These are phyloP conservation scores for Psophocarpus tetragonolobus DNA, from an alignment of 306 rosid species.

Conservation along the genomic window DNA sequence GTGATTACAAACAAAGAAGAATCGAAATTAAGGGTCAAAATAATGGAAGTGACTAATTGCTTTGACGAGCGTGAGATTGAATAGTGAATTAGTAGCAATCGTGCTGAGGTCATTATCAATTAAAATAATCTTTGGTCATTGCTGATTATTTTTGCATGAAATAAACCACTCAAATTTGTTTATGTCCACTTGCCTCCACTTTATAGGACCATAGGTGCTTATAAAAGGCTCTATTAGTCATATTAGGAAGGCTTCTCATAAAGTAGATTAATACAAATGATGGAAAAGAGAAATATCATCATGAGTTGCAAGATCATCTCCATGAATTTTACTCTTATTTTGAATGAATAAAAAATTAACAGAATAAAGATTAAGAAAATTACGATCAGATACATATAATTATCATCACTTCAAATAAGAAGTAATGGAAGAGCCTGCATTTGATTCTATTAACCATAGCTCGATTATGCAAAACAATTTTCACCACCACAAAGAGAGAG, in stretches of 20 bases:
- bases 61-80: conserved; percentile 45
- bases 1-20: conserved; percentile 12
- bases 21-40: neutral
- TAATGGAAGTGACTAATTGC: conserved; percentile 5
- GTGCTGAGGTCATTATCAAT: conserved; percentile 30
- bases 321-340: conserved; percentile 7
- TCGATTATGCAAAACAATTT: too few species aligned
- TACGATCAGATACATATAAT: too few species aligned
- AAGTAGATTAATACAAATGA: conserved; percentile 33
- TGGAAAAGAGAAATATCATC: conserved; percentile 32
- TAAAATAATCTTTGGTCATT: conserved; percentile 21
- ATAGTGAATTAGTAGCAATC: conserved; percentile 33
- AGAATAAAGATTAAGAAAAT: too few species aligned
- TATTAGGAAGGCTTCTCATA: conserved; percentile 20
- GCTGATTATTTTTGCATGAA: conserved; percentile 32
- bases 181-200: conserved; percentile 37
- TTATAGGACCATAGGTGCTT: conserved; percentile 14
- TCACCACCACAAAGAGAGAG: too few species aligned
- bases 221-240: conserved; percentile 15
- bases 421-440: too few species aligned
- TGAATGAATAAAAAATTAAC: too few species aligned
- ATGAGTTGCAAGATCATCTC: conserved; percentile 16
- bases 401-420: too few species aligned
- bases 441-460: too few species aligned
- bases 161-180: conserved; percentile 35